A percentile compares a stretch with the other conserved stretches of the same genome.
Evolutionary conservation across 2,329 filamentous ascomycete species (phyloP).

Genomic region (Colletotrichum musicola): DNA sequence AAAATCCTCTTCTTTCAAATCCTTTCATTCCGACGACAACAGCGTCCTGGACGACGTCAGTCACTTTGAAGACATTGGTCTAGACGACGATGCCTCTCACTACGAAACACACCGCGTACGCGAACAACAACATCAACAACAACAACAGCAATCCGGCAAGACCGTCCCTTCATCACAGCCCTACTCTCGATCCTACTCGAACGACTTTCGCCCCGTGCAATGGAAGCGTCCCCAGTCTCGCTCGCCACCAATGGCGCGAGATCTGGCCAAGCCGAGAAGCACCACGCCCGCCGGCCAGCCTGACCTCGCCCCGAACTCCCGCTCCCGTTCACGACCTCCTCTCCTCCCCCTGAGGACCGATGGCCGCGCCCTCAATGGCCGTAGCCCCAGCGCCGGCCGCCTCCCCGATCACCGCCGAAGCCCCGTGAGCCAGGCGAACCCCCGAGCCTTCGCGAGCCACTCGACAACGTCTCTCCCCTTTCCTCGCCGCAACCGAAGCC

Average conservation of each 20-base stretch:
- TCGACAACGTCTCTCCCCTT: constrained; percentile 55
- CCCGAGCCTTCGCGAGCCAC: constrained; percentile 51
- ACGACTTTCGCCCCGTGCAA: constrained; percentile 38
- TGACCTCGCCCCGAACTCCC: constrained; percentile 27
- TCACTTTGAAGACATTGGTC: constrained; percentile 93
- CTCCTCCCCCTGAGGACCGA: constrained; percentile 59
- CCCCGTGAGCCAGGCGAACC: constrained; percentile 27
- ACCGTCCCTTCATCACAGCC: constrained; percentile 35
- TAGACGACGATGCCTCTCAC: constrained; percentile 71
- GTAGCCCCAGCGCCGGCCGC: constrained; percentile 62
- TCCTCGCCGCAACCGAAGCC: constrained; percentile 60
- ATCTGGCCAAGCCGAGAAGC: constrained; percentile 44
- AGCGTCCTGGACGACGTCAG: constrained; percentile 78
- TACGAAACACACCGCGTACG: constrained; percentile 46
- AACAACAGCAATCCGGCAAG: constrained; percentile 39
- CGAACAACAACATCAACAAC: constrained; percentile 45
- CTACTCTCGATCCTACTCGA: constrained; percentile 37
- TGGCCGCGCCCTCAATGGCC: constrained; percentile 60
- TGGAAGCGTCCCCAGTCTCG: constrained; percentile 37
- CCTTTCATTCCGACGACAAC: constrained; percentile 80
- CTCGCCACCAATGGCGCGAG: constrained; percentile 45
- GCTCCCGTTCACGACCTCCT: constrained; percentile 52
- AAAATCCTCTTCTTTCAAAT: constrained; percentile 86
- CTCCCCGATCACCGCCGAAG: constrained; percentile 45
- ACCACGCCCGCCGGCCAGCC: background rate